Evolutionary conservation across 2,329 filamentous ascomycete species (phyloP), one percentile per base, ranked within the genome.

Genomic region (Fusarium chaquense): DNA sequence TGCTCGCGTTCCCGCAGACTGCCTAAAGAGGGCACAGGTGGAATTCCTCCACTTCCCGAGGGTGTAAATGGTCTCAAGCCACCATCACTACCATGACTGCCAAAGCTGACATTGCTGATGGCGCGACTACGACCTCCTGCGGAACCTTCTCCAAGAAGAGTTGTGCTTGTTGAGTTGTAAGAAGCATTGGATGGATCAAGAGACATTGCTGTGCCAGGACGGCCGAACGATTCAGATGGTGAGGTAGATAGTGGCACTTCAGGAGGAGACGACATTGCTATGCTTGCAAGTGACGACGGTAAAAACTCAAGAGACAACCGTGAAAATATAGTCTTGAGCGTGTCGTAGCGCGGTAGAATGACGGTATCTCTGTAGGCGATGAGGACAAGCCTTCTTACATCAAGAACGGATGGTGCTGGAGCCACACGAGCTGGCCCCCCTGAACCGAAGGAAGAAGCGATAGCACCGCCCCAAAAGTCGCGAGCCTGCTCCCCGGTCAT

Each of bases 281-380:
- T 84, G 71, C 78, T 85, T 63, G 80, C 83, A 32, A 88, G 80
- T 4, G 84, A 84, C 20, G 85, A 84, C 2, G 87, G 87, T 8
- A 89, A 76, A 65, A 91, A 96, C 69, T 98, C 94, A 3, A 98
- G 88, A 5, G 91, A 94, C 0, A 98, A 85, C 3, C 95, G 90
- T 3, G 93, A 97, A 81, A 98, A 98, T 59, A 96, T 95, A 9
- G 89, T 88, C 83, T 96, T 97, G 26, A 99, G 87, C 9, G 89
- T 90, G 58, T 98, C 94, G 79, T 97, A 96, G 52, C 95, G 90
- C 2, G 93, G 93, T 1, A 99, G 83, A 51, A 99, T 93, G 60
- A 99, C 89, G 22, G 88, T 90, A 78, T 99, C 96, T 54, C 96
- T 90, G 81, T 96, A 99, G 6, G 92, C 89, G 24, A 93, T 90